Base-by-base conservation (phyloP, 163 green algal genomes). In the Trebouxia gelatinosa region DNA sequence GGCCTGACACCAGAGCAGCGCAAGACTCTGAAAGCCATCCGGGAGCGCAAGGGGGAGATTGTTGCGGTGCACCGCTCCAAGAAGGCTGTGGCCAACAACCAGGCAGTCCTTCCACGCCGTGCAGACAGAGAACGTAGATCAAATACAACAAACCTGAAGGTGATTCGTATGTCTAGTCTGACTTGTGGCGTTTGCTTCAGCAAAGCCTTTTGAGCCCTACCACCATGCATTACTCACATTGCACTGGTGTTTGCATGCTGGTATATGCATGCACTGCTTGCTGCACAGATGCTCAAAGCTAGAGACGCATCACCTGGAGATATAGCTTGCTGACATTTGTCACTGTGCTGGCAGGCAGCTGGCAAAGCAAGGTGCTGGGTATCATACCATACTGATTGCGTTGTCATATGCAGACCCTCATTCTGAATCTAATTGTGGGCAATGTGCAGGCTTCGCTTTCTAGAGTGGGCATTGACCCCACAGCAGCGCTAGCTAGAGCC, bases 401-500 rank as follows among this genome's bases (percentile, higher is more conserved):
- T 46, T n/a, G 34, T 4, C 17, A 23, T 29, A 50, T 70, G 51
- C 3, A 23, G 43, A 13, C 13, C 23, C 7, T 1, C 2, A 43
- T 37, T 23, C 29, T 67, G 58, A 67, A n/a, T n/a, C n/a, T 29
- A 1, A 37, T 2, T 39, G 31, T 40, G 9, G n/a, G 5, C 1
- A 1, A 34, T 43, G 3, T 93, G 90, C 75, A 90, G 76, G 50
- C 78, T 19, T 82, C 86, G 23, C 87, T 98, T 72, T 90, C 86
- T 13, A 78, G 70, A 16, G 84, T 98, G 82, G 95, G 95, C 51
- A 87, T 98, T 39, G 94, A 98, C 85, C 85, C 93, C n/a, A 81
- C 21, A 31, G 81, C 85, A 32, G 95, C 94, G 11, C 86, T 94
- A 35, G 88, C 84, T 43, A 75, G 92, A 0, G 88, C 85, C 39